Conservation (phyloP, 805 yeast species). For the Teunomyces lycoperdinae region DNA sequence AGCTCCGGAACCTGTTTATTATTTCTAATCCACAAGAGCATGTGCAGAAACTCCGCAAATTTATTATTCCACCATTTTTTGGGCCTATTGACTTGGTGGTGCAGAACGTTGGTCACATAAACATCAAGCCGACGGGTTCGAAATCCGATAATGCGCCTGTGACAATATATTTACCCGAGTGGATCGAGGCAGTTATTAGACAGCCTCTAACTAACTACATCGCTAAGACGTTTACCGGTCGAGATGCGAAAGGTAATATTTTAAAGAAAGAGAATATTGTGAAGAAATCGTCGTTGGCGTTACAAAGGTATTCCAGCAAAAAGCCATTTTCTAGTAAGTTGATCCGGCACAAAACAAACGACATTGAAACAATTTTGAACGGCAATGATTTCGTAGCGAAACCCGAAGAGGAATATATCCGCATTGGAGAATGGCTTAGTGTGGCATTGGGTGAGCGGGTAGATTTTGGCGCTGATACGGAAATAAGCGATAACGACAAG, state of each 20-base stretch:
- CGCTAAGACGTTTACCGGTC: constrained; percentile 33
- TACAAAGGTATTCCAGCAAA: constrained; percentile 17
- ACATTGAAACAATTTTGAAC: background rate
- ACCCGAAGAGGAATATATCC: background rate
- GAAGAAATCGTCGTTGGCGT: constrained; percentile 15
- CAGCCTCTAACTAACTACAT: constrained; percentile 47
- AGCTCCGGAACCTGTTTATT: constrained; percentile 17
- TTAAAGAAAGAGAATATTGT: constrained; percentile 21
- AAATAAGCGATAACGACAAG: constrained; percentile 3
- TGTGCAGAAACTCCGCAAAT: constrained; percentile 29
- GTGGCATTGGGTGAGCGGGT: background rate
- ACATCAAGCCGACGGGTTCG: constrained; percentile 58
- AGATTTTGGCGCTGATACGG: constrained; percentile 2
- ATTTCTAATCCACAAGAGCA: constrained; percentile 18
- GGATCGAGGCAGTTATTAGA: constrained; percentile 52
- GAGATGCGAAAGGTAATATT: constrained; percentile 20
- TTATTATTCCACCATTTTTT: constrained; percentile 65
- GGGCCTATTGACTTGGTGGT: constrained; percentile 67
- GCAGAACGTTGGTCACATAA: constrained; percentile 61
- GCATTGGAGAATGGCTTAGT: constrained; percentile 7
- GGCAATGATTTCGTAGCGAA: background rate
- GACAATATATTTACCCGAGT: constrained; percentile 51
- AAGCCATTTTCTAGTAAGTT: constrained; percentile 13
- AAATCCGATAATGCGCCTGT: constrained; percentile 24
- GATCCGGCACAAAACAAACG: constrained; percentile 5